Conservation (phyloP, 768 basidiomycete species). For the Phlebiopsis flavidoalba region DNA sequence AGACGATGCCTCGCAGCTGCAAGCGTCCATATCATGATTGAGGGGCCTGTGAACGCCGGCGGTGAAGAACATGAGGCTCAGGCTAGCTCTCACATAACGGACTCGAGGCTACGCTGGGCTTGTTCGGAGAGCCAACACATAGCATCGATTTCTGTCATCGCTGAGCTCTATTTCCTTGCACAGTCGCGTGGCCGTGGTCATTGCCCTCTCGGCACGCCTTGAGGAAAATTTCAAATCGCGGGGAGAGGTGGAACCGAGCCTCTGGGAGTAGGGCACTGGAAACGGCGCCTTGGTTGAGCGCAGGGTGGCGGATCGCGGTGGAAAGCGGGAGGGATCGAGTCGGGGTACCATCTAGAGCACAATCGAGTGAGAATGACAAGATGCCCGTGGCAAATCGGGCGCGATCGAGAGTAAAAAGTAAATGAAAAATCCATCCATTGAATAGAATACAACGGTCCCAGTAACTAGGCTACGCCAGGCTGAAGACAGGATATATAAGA, state of each 20-base stretch:
- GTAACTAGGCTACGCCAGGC: not conserved
- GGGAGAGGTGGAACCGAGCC: not conserved
- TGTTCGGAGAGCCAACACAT: not conserved
- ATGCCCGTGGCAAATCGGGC: not conserved
- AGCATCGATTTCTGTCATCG: not conserved
- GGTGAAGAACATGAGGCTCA: not conserved
- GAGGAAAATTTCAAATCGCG: not conserved
- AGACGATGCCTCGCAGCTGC: not conserved
- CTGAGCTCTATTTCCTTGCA: not conserved
- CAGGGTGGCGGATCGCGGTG: not conserved
- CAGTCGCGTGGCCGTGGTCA: not conserved
- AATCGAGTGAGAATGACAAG: not conserved
- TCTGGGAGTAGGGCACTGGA: not conserved
- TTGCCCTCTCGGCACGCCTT: not conserved
- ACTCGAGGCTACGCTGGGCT: not conserved
- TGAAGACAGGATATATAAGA: not conserved
- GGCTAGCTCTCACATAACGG: not conserved
- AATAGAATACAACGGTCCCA: not conserved
- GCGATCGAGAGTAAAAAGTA: not conserved
- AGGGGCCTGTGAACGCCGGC: not conserved
- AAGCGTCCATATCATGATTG: not conserved
- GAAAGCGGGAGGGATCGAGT: not conserved
- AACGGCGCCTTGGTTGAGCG: not conserved
- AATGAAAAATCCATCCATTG: not conserved
- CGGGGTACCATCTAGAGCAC: not conserved